Conservation (phyloP, 768 basidiomycete genomes). For the Termitomyces eurrhizus region DNA sequence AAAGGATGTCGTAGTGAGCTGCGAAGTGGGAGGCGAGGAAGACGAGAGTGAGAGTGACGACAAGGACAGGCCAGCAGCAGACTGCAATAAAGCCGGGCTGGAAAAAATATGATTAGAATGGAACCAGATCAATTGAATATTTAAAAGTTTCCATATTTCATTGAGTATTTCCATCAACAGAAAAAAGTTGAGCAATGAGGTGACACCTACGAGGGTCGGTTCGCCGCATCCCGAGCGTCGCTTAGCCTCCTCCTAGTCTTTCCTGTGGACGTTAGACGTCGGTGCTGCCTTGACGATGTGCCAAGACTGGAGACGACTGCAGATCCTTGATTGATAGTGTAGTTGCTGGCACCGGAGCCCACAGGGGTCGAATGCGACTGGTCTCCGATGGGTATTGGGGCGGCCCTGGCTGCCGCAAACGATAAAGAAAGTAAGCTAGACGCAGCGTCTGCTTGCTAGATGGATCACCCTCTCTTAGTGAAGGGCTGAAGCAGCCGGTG, state of each 20-base stretch:
- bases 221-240: conserved; percentile 76
- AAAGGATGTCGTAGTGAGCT: conserved; percentile 21
- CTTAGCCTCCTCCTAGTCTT: conserved; percentile 69
- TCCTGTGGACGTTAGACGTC: conserved; percentile 67
- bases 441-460: conserved; percentile 39
- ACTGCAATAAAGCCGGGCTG: conserved; percentile 30
- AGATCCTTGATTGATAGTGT: conserved; percentile 16
- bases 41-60: conserved; percentile 42
- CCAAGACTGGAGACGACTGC: conserved; percentile 25
- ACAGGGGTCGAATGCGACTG: conserved; percentile 8
- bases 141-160: conserved; percentile 2
- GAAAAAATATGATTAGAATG: conserved; percentile 7
- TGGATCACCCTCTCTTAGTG: conserved; percentile 12
- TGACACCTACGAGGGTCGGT: conserved; percentile 64
- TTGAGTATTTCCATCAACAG: conserved; percentile 7
- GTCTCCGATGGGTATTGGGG: conserved; percentile 35
- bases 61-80: conserved; percentile 35
- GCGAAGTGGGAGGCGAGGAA: conserved; percentile 29
- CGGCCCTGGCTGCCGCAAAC: conserved; percentile 49
- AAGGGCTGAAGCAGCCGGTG: conserved; percentile 5
- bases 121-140: background rate
- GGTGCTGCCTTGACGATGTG: conserved; percentile 47
- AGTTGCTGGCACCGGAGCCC: conserved; percentile 11
- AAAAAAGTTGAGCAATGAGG: conserved; percentile 8
- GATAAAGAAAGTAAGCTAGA: conserved; percentile 68